Conservation (phyloP, 2,329 filamentous ascomycete genomes). For the Xylaria hypoxylon region DNA sequence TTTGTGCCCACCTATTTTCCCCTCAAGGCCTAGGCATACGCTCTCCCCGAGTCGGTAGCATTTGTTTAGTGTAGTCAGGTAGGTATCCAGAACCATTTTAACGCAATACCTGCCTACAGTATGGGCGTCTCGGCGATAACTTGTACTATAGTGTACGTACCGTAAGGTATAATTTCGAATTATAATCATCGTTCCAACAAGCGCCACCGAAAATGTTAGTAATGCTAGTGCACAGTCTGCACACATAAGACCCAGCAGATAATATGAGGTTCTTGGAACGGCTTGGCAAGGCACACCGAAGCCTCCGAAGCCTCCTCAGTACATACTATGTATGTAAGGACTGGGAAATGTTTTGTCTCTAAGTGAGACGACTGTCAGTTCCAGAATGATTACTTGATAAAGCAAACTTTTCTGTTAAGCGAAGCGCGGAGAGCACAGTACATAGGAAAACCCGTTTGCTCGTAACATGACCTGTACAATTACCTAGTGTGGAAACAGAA, state of each 20-base stretch:
- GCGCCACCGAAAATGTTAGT: constrained; percentile 5
- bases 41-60: neutral
- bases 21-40: neutral
- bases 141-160: constrained; percentile 2
- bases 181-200: constrained; percentile 16
- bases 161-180: constrained; percentile 13
- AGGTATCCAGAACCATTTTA: too few relatives aligned
- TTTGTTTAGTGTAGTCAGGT: neutral
- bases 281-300: constrained; percentile 28
- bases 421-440: neutral
- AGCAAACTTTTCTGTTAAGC: neutral
- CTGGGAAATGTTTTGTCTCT: neutral
- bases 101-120: too few relatives aligned
- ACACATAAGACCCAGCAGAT: constrained; percentile 6
- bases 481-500: neutral
- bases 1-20: constrained; percentile 3
- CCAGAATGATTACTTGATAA: neutral
- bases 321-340: neutral
- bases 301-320: neutral
- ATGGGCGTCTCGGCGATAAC: constrained; percentile 14
- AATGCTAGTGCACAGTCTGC: neutral
- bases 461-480: neutral
- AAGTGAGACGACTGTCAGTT: neutral
- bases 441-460: neutral
- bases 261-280: constrained; percentile 20